Evolutionary conservation across 176 grass and related monocot genomes (phyloP).

Genomic region (Alopecurus myosuroides): DNA sequence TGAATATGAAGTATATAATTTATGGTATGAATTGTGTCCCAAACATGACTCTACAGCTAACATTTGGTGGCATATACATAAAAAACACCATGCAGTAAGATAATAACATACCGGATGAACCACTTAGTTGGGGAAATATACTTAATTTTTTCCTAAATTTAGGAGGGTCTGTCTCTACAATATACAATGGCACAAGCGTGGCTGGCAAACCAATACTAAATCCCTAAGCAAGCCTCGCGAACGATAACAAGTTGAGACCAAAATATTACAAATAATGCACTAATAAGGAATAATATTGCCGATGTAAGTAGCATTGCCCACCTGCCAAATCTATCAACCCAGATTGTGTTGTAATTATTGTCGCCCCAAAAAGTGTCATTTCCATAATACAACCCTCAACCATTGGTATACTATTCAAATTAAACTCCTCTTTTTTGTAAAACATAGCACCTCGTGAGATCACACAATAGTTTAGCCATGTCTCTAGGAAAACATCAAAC

Average conservation of each 20-base stretch:
- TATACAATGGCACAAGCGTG: constrained; percentile 66
- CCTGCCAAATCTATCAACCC: constrained; percentile 43
- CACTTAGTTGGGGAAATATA: constrained; percentile 59
- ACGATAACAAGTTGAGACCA: constrained; percentile 44
- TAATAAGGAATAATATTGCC: constrained; percentile 29
- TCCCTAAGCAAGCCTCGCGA: constrained; percentile 49
- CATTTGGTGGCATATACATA: constrained; percentile 34
- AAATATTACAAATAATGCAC: constrained; percentile 29
- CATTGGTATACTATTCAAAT: constrained; percentile 37
- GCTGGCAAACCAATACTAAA: constrained; percentile 55
- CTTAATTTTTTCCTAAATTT: constrained; percentile 51
- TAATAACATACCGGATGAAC: constrained; percentile 61
- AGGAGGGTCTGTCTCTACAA: constrained; percentile 53
- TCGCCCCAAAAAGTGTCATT: constrained; percentile 59
- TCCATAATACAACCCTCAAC: constrained; percentile 60
- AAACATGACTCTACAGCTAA: constrained; percentile 63
- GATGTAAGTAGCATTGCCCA: constrained; percentile 51
- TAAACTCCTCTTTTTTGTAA: constrained; percentile 70
- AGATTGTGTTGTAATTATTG: constrained; percentile 49
- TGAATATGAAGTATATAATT: constrained; percentile 40
- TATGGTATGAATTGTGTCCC: constrained; percentile 58
- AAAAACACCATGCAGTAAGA: constrained; percentile 69
- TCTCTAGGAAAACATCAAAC: not conserved
- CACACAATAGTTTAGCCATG: not conserved
- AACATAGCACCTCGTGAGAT: constrained; percentile 39